Evolutionary conservation across 495 filamentous ascomycete genomes (phyloP).

Genomic region (Lasiosphaeria ovina): DNA sequence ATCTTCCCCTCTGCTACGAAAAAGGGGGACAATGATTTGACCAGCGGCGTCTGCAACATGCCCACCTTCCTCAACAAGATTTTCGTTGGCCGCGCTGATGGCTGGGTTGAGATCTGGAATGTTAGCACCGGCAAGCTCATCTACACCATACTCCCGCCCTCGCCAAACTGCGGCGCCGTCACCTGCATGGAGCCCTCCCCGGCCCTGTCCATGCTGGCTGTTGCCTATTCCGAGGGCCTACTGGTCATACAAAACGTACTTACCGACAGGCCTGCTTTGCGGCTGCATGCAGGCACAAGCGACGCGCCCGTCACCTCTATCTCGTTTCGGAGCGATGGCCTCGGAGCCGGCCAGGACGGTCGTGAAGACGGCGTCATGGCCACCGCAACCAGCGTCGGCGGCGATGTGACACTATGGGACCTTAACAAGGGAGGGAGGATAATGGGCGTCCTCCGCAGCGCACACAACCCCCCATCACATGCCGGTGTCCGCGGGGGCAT

Average conservation of each 20-base stretch:
- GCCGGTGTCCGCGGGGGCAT: conserved; percentile 54
- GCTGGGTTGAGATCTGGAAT: conserved; percentile 97
- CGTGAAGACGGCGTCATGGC: conserved; percentile 81
- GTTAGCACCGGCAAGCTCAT: conserved; percentile 84
- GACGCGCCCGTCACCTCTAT: conserved; percentile 70
- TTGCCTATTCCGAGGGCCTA: conserved; percentile 77
- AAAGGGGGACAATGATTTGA: conserved; percentile 58
- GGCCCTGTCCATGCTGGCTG: conserved; percentile 79
- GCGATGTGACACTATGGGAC: conserved; percentile 95
- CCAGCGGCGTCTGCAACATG: conserved; percentile 73
- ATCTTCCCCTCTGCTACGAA: conserved; percentile 51
- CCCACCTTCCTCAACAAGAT: conserved; percentile 96
- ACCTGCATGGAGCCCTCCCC: conserved; percentile 81
- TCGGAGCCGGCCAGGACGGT: conserved; percentile 86
- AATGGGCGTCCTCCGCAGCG: conserved; percentile 76
- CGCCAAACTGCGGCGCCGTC: conserved; percentile 65
- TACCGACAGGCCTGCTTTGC: conserved; percentile 66
- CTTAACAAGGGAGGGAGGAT: conserved; percentile 81
- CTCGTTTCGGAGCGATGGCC: conserved; percentile 86
- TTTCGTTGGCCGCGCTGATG: conserved; percentile 79
- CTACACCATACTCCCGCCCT: conserved; percentile 74
- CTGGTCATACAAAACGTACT: conserved; percentile 78
- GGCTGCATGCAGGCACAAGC: conserved; percentile 58
- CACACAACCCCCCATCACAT: conserved; percentile 70
- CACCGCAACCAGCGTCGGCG: conserved; percentile 65